phyloP scores from a whole-genome alignment of 2,329 filamentous ascomycete species.

The Cladophialophora psammophila region DNA sequence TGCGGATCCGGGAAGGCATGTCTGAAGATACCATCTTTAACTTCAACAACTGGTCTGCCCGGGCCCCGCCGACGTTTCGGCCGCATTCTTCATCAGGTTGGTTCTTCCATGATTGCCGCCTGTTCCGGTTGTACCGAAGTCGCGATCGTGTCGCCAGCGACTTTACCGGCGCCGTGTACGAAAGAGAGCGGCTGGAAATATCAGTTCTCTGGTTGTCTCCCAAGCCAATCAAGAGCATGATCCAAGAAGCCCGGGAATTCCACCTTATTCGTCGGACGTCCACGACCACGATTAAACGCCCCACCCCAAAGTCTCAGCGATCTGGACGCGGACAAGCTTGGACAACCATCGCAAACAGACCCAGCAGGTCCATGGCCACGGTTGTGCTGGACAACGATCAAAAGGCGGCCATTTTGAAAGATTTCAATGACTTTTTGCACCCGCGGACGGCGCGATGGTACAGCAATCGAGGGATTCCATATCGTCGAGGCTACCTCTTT shows the following conservation, averaged over 20 bases:
- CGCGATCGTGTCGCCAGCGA: constrained; percentile 43
- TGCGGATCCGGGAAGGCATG: constrained; percentile 38
- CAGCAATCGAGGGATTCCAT: constrained; percentile 65
- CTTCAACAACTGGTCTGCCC: constrained; percentile 58
- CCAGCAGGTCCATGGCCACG: constrained; percentile 71
- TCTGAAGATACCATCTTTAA: constrained; percentile 56
- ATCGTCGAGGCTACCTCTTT: constrained; percentile 79
- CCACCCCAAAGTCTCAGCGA: constrained; percentile 50
- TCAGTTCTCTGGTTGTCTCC: constrained; percentile 58
- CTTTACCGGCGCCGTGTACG: constrained; percentile 38
- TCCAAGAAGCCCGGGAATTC: constrained; percentile 55
- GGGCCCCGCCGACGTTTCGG: constrained; percentile 58
- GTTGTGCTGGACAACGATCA: constrained; percentile 74
- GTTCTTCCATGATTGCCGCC: constrained; percentile 53
- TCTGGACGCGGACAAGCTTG: constrained; percentile 31
- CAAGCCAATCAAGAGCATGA: constrained; percentile 57
- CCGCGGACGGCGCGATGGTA: constrained; percentile 37
- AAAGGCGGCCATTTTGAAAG: constrained; percentile 71
- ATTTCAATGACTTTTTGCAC: constrained; percentile 77
- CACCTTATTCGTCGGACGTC: constrained; percentile 51
- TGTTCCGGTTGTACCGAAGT: constrained; percentile 52
- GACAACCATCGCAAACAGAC: constrained; percentile 36
- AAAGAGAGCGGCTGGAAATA: constrained; percentile 54
- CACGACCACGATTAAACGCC: constrained; percentile 57
- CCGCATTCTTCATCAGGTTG: constrained; percentile 56